Conservation (phyloP, 2,329 filamentous ascomycete species). For the Ustilaginoidea virens region DNA sequence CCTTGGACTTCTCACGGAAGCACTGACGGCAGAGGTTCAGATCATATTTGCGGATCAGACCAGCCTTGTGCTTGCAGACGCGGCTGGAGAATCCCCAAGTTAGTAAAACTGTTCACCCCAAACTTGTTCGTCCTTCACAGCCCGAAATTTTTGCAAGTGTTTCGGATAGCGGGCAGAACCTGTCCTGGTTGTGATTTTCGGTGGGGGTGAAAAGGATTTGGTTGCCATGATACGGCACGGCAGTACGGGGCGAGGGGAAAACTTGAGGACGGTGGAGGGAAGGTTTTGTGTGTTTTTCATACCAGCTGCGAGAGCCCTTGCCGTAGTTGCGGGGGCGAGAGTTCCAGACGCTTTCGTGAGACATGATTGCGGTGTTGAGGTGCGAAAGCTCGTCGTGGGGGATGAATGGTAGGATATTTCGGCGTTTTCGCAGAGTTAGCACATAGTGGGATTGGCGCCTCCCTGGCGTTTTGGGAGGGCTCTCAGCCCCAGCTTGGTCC, state of each 20-base stretch:
- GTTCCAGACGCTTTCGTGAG: conserved; percentile 96
- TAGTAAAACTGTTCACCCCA: too few relatives aligned
- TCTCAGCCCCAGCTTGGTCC: conserved; percentile 18
- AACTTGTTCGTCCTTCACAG: too few relatives aligned
- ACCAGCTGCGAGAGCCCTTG: conserved; percentile 92
- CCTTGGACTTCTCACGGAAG: conserved; percentile 59
- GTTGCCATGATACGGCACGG: neutral
- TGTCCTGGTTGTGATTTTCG: neutral
- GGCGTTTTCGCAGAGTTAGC: conserved; percentile 4
- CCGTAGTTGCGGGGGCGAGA: conserved; percentile 93
- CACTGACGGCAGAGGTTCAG: conserved; percentile 75
- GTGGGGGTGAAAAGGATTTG: neutral
- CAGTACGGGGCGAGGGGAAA: neutral
- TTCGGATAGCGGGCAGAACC: neutral
- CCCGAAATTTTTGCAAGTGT: too few relatives aligned
- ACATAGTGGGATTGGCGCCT: conserved; percentile 8
- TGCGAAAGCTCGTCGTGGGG: conserved; percentile 7
- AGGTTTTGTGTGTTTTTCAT: conserved; percentile 33
- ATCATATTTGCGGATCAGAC: conserved; percentile 99
- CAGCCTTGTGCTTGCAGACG: conserved; percentile 80
- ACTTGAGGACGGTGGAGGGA: neutral
- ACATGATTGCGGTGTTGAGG: conserved; percentile 33
- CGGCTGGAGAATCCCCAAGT: conserved; percentile 38
- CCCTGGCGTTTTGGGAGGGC: conserved; percentile 21
- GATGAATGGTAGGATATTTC: conserved; percentile 9